Conservation (phyloP, 441 rosid species). For the Syzygium syzygioides region DNA sequence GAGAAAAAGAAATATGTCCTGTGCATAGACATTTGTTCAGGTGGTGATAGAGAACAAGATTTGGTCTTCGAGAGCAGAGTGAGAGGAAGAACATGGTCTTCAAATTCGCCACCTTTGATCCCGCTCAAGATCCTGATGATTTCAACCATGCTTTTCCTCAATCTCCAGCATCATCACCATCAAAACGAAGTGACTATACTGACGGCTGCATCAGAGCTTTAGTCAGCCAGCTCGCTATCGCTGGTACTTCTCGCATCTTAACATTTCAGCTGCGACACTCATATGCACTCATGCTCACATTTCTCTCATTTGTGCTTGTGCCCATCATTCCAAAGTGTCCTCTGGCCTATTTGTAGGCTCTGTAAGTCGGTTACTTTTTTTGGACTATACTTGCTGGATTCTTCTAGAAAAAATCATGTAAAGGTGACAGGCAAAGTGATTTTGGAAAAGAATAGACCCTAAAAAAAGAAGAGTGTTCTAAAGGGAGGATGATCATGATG, state of each 20-base stretch:
- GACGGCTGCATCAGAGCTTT: too few species aligned
- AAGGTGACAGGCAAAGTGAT: neutral
- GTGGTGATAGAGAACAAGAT: too few species aligned
- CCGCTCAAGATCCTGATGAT: too few species aligned
- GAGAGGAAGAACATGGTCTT: too few species aligned
- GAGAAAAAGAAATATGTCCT: neutral
- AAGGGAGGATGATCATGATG: neutral
- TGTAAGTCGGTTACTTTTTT: neutral
- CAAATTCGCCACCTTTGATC: too few species aligned
- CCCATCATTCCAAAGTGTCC: neutral
- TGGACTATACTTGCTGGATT: neutral
- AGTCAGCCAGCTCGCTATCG: too few species aligned
- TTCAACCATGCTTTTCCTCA: neutral
- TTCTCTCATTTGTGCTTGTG: neutral
- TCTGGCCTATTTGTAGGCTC: neutral
- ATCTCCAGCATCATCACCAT: too few species aligned
- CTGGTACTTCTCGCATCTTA: too few species aligned
- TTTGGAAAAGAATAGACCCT: neutral
- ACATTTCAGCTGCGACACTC: neutral
- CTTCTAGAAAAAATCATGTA: neutral
- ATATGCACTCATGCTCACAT: neutral
- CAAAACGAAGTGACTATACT: too few species aligned
- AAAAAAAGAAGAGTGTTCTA: neutral
- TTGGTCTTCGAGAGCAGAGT: too few species aligned
- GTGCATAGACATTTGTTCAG: neutral